Percentiles rank a stretch among this genome's conserved stretches.
These are phyloP conservation scores for Musa acuminata DNA, from an alignment of 176 grass and related monocot species.

Conservation along the genomic window DNA sequence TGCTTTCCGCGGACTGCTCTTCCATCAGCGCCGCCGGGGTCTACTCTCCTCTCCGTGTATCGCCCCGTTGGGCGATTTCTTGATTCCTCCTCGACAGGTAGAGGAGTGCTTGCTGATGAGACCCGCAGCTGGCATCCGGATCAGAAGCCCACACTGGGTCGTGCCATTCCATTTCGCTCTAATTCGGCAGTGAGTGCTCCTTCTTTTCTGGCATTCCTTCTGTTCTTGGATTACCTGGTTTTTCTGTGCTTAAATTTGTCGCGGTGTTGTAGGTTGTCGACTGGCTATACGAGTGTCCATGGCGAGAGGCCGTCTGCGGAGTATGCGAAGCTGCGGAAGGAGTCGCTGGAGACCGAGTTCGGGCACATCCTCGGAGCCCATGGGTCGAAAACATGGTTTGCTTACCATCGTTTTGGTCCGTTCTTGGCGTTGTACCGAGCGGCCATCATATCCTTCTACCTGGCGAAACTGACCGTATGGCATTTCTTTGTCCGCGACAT, in stretches of 20 bases:
- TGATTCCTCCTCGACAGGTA: background rate
- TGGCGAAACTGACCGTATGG: constrained; percentile 78
- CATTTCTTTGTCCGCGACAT: constrained; percentile 58
- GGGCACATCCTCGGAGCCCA: constrained; percentile 59
- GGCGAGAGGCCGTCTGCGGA: constrained; percentile 72
- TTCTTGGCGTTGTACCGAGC: constrained; percentile 83
- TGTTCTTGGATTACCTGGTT: background rate
- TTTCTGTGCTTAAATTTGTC: background rate
- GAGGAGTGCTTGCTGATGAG: background rate
- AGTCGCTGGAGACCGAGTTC: constrained; percentile 71
- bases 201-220: background rate
- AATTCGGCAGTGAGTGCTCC: background rate
- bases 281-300: constrained; percentile 73
- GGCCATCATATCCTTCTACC: constrained; percentile 72
- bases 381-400: constrained; percentile 52
- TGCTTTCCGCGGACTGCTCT: background rate
- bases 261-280: constrained; percentile 38
- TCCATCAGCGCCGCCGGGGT: background rate
- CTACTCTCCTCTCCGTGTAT: background rate
- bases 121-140: background rate
- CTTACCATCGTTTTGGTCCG: constrained; percentile 58
- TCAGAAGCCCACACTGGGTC: background rate
- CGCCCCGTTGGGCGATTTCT: background rate
- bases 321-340: constrained; percentile 83
- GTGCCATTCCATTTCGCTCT: background rate